Conservation (phyloP, 805 yeast genomes). For the Danielozyma ontarioensis region DNA sequence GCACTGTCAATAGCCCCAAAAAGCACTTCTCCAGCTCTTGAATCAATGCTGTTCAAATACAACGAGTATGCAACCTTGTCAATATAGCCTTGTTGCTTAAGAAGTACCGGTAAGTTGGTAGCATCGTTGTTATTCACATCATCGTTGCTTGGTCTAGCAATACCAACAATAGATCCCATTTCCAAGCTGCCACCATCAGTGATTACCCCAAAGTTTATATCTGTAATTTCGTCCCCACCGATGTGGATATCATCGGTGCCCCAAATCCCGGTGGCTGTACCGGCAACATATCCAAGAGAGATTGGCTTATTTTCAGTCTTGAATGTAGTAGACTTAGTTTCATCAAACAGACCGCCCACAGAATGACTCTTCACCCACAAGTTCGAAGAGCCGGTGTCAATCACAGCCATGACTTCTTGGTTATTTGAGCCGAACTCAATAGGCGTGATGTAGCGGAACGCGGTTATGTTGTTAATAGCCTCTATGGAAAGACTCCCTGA, state of each 20-base stretch:
- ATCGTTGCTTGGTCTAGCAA: constrained; percentile 12
- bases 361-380: background rate
- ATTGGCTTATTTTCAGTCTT: background rate
- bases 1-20: constrained; percentile 16
- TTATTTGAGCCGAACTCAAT: background rate
- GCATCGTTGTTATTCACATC: constrained; percentile 9
- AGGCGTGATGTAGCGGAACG: background rate
- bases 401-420: constrained; percentile 28
- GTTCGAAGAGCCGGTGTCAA: background rate
- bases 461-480: no score
- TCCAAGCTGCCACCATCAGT: no score
- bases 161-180: no score
- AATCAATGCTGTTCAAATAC: constrained; percentile 1
- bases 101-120: constrained; percentile 25
- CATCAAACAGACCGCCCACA: background rate
- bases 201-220: no score
- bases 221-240: no score
- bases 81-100: constrained; percentile 10
- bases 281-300: background rate
- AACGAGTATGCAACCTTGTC: constrained; percentile 5
- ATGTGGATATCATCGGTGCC: background rate
- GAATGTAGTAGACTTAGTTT: background rate
- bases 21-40: constrained; percentile 8
- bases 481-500: no score
- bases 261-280: background rate